phyloP scores from a whole-genome alignment of 2,329 filamentous ascomycete genomes.

The Epichloe hybrida region DNA sequence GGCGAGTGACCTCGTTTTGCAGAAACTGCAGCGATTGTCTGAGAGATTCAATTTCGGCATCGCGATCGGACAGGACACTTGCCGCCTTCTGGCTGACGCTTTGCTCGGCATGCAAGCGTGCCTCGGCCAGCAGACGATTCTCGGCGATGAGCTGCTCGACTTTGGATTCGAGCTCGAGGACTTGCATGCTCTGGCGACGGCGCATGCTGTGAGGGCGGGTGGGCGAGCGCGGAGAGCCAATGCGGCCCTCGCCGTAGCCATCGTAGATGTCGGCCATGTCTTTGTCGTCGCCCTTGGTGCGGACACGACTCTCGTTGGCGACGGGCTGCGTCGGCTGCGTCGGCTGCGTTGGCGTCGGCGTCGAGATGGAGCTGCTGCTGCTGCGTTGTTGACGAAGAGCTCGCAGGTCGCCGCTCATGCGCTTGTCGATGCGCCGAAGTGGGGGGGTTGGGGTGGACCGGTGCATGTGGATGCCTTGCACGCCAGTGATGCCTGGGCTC shows the following conservation, averaged over 20 bases:
- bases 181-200: slow-evolving; percentile 93
- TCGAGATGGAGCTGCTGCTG: slow-evolving; percentile 3
- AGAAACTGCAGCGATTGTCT: slow-evolving; percentile 66
- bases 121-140: slow-evolving; percentile 66
- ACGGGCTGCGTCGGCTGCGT: slow-evolving; percentile 21
- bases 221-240: slow-evolving; percentile 79
- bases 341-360: not conserved
- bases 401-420: slow-evolving; percentile 60
- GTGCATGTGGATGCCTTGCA: slow-evolving; percentile 15
- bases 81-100: slow-evolving; percentile 52
- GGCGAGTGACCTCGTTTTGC: slow-evolving; percentile 65
- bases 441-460: slow-evolving; percentile 41
- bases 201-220: slow-evolving; percentile 92
- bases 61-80: slow-evolving; percentile 62
- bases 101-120: slow-evolving; percentile 56
- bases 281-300: slow-evolving; percentile 37
- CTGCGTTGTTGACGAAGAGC: slow-evolving; percentile 24
- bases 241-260: slow-evolving; percentile 79
- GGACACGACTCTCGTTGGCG: slow-evolving; percentile 77
- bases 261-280: slow-evolving; percentile 92
- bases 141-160: slow-evolving; percentile 78
- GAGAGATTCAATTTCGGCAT: slow-evolving; percentile 74
- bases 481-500: slow-evolving; percentile 38
- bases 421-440: slow-evolving; percentile 54
- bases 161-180: slow-evolving; percentile 76